Evolutionary conservation across 1,284 basidiomycete genomes (phyloP).

Genomic region (Leccinum solheimii): DNA sequence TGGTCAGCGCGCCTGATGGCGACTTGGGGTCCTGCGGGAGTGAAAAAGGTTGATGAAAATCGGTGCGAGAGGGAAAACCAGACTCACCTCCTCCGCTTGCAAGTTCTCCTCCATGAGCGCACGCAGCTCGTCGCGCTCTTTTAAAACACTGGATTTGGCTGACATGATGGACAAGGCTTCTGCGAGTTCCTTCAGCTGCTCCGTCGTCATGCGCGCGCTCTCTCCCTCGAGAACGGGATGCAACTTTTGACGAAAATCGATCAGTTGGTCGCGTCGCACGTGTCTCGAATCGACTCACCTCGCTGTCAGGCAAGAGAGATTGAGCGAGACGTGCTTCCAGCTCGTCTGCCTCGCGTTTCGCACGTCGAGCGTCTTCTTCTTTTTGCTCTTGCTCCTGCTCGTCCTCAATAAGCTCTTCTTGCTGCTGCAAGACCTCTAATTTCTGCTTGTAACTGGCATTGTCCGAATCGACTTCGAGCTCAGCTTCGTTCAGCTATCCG

Average conservation of each 20-base stretch:
- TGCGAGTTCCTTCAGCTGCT: slow-evolving; percentile 92
- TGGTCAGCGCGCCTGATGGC: slow-evolving; percentile 81
- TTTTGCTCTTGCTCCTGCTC: slow-evolving; percentile 98
- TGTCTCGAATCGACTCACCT: slow-evolving; percentile 44
- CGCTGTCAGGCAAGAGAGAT: slow-evolving; percentile 77
- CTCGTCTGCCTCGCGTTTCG: slow-evolving; percentile 78
- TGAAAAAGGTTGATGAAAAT: slow-evolving; percentile 2
- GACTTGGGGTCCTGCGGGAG: slow-evolving; percentile 70
- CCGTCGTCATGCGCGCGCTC: slow-evolving; percentile 93
- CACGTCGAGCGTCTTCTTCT: slow-evolving; percentile 88
- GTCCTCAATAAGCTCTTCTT: slow-evolving; percentile 99
- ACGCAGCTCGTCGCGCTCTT: slow-evolving; percentile 91
- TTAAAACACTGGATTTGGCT: slow-evolving; percentile 94
- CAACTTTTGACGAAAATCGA: slow-evolving; percentile 31
- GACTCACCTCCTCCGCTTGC: slow-evolving; percentile 75
- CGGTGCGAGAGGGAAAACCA: background rate
- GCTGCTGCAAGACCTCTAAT: slow-evolving; percentile 95
- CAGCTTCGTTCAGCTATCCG: slow-evolving; percentile 88
- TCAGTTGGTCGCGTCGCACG: background rate
- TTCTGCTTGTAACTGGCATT: slow-evolving; percentile 97
- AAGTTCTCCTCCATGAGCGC: slow-evolving; percentile 91
- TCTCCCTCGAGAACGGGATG: slow-evolving; percentile 55
- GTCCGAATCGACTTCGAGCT: slow-evolving; percentile 92
- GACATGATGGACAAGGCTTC: slow-evolving; percentile 92
- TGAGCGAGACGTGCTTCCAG: slow-evolving; percentile 73